Conservation (phyloP, 1,284 basidiomycete genomes). For the Wolfiporia cocos region DNA sequence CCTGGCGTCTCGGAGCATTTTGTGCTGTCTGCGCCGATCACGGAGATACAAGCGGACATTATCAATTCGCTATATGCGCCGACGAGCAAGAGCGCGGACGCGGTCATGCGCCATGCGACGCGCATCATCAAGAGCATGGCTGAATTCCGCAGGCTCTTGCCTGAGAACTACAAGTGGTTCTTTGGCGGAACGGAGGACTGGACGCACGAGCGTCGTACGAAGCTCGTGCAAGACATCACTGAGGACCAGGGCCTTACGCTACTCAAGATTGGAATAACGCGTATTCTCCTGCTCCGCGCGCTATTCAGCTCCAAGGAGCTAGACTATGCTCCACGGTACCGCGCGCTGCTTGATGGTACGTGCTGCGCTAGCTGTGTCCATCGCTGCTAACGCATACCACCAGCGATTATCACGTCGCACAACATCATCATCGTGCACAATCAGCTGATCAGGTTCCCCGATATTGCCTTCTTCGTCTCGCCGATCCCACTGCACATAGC, state of each 20-base stretch:
- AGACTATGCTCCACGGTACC: constrained; percentile 52
- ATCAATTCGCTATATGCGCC: constrained; percentile 78
- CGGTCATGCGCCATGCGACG: constrained; percentile 67
- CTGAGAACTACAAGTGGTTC: constrained; percentile 63
- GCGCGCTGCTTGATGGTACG: constrained; percentile 70
- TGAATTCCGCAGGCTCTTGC: constrained; percentile 58
- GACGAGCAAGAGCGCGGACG: constrained; percentile 55
- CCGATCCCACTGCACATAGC: constrained; percentile 81
- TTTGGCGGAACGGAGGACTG: constrained; percentile 71
- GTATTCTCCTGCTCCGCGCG: constrained; percentile 68
- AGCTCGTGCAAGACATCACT: constrained; percentile 65
- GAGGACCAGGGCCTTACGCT: constrained; percentile 75
- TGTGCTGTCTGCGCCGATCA: constrained; percentile 58
- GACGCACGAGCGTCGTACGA: constrained; percentile 53
- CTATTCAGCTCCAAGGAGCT: constrained; percentile 71
- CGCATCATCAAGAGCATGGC: constrained; percentile 71
- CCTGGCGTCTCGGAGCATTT: constrained; percentile 64
- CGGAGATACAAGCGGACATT: constrained; percentile 79
- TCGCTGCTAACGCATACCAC: constrained; percentile 2
- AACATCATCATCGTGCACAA: constrained; percentile 79
- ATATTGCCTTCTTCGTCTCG: constrained; percentile 80
- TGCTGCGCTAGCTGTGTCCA: constrained; percentile 4
- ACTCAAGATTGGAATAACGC: constrained; percentile 74
- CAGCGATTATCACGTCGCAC: constrained; percentile 77
- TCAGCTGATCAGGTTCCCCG: constrained; percentile 72